phyloP scores from a whole-genome alignment of 306 rosid genomes.

The Hippophae gyantsensis region DNA sequence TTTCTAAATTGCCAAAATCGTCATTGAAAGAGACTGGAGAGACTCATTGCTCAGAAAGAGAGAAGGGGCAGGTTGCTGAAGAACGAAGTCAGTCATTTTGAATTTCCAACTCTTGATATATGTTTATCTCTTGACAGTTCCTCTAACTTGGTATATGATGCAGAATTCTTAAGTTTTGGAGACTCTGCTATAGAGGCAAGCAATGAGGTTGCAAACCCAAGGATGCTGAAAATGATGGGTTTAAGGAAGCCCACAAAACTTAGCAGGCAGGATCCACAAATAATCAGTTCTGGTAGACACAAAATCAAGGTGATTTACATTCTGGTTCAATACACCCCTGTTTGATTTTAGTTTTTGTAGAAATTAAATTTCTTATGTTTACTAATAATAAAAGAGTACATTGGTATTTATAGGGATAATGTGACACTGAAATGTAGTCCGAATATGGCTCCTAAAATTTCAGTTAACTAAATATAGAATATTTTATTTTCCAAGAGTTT shows the following conservation, averaged over 20 bases:
- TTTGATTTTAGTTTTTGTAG: conserved; percentile 5
- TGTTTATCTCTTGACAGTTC: conserved; percentile 7
- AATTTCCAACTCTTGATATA: not conserved
- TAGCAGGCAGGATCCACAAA: conserved; percentile 22
- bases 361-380: conserved; percentile 9
- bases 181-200: conserved; percentile 29
- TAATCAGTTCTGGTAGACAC: conserved; percentile 29
- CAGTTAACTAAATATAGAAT: no score
- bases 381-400: no score
- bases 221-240: conserved; percentile 54
- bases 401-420: no score
- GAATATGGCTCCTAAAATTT: no score
- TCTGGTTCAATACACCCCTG: conserved; percentile 4
- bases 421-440: no score
- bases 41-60: conserved; percentile 29
- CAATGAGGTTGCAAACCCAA: conserved; percentile 34
- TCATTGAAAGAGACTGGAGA: conserved; percentile 32
- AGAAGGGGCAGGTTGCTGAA: conserved; percentile 38
- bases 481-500: no score
- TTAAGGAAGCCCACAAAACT: conserved; percentile 39
- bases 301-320: conserved; percentile 36
- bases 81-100: conserved; percentile 37
- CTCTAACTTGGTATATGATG: conserved; percentile 20
- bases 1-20: no score
- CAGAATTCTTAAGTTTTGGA: conserved; percentile 37